phyloP scores from a whole-genome alignment of 805 yeast genomes.

The Barnettozyma californica region DNA sequence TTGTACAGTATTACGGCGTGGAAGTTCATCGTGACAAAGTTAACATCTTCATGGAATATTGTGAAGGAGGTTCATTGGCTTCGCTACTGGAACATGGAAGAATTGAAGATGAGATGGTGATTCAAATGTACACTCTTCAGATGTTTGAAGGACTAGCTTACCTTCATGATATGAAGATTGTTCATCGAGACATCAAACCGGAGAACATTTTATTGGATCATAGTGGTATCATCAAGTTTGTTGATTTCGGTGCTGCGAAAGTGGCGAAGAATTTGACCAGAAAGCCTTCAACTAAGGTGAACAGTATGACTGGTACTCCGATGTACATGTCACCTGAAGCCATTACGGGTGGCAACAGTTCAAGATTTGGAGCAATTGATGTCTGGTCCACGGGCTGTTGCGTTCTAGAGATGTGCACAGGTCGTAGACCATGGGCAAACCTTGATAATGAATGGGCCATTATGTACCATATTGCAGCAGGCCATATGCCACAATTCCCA shows the following conservation, averaged over 20 bases:
- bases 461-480: slow-evolving; percentile 97
- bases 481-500: slow-evolving; percentile 86
- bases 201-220: slow-evolving; percentile 88
- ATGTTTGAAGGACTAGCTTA: slow-evolving; percentile 94
- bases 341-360: slow-evolving; percentile 61
- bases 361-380: slow-evolving; percentile 47
- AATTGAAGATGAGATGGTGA: slow-evolving; percentile 90
- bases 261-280: slow-evolving; percentile 60
- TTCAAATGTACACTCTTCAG: slow-evolving; percentile 85
- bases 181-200: slow-evolving; percentile 96
- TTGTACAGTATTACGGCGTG: slow-evolving; percentile 94
- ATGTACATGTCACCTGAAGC: slow-evolving; percentile 99
- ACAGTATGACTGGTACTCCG: slow-evolving; percentile 77
- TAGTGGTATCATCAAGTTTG: slow-evolving; percentile 89
- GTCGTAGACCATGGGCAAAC: slow-evolving; percentile 94
- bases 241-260: slow-evolving; percentile 97
- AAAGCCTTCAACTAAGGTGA: slow-evolving; percentile 27
- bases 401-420: slow-evolving; percentile 93
- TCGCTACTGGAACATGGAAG: slow-evolving; percentile 84
- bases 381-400: slow-evolving; percentile 98
- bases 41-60: slow-evolving; percentile 94
- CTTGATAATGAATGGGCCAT: slow-evolving; percentile 97
- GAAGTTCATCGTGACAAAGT: slow-evolving; percentile 96
- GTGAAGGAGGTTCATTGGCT: slow-evolving; percentile 93
- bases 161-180: slow-evolving; percentile 88